phyloP scores from a whole-genome alignment of 2,329 filamentous ascomycete species.

The Camptophora hylomeconis region DNA sequence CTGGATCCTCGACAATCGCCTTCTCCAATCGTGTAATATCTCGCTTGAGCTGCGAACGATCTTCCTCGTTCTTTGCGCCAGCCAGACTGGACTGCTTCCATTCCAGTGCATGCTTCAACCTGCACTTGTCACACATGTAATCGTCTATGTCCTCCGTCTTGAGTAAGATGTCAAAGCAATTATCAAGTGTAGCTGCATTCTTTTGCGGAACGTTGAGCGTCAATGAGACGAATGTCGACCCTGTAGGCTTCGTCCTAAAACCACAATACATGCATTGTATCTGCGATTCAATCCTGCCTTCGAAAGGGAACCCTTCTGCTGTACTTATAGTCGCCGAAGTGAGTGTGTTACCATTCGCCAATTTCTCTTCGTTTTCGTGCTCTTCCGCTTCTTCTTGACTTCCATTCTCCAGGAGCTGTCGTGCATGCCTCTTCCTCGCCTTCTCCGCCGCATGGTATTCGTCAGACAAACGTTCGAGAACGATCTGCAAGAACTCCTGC shows the following conservation, averaged over 20 bases:
- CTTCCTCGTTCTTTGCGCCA: conserved; percentile 40
- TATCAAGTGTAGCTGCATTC: conserved; percentile 64
- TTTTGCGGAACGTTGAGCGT: conserved; percentile 84
- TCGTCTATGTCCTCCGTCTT: conserved; percentile 95
- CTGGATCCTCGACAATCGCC: conserved; percentile 69
- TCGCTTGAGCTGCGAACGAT: conserved; percentile 38
- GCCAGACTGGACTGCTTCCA: conserved; percentile 48
- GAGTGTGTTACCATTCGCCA: conserved; percentile 22
- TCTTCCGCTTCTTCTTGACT: conserved; percentile 19
- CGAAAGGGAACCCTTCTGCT: conserved; percentile 72
- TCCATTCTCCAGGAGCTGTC: conserved; percentile 11
- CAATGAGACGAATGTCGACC: conserved; percentile 79
- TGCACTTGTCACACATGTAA: conserved; percentile 88
- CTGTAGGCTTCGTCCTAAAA: conserved; percentile 74
- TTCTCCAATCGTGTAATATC: conserved; percentile 53
- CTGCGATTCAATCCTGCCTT: conserved; percentile 86
- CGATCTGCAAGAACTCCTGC: conserved; percentile 90
- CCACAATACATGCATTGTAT: conserved; percentile 83
- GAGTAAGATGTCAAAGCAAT: conserved; percentile 86
- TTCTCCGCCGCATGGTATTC: conserved; percentile 79
- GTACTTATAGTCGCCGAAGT: conserved; percentile 23
- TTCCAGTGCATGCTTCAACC: conserved; percentile 65
- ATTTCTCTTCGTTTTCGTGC: conserved; percentile 25
- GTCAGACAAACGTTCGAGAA: conserved; percentile 82
- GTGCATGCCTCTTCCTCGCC: conserved; percentile 41